Evolutionary conservation across 2,329 filamentous ascomycete genomes (phyloP).

Genomic region (Ophiostoma ips): DNA sequence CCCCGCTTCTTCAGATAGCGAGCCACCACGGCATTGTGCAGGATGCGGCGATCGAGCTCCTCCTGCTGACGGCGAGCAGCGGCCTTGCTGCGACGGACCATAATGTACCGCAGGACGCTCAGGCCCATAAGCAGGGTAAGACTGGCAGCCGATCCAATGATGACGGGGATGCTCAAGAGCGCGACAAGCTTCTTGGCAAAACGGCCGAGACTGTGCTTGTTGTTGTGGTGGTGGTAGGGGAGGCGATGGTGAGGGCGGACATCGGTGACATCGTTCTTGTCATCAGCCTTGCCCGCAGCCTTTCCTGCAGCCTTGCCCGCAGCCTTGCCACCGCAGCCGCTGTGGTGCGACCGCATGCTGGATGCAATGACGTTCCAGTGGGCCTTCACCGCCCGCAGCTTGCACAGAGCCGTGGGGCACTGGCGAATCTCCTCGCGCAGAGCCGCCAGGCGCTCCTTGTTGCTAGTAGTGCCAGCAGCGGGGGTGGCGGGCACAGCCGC

Average conservation of each 20-base stretch:
- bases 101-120: conserved; percentile 41
- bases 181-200: conserved; percentile 43
- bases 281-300: conserved; percentile 2
- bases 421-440: conserved; percentile 18
- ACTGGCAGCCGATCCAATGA: conserved; percentile 54
- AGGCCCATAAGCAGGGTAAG: conserved; percentile 55
- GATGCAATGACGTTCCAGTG: conserved; percentile 37
- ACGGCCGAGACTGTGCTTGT: conserved; percentile 5
- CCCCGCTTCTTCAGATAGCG: conserved; percentile 22
- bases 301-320: conserved; percentile 11
- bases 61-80: background rate
- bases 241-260: conserved; percentile 15
- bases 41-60: conserved; percentile 13
- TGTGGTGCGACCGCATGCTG: conserved; percentile 25
- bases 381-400: conserved; percentile 8
- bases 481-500: background rate
- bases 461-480: background rate
- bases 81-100: conserved; percentile 24
- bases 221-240: conserved; percentile 13
- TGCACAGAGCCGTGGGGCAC: conserved; percentile 34
- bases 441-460: conserved; percentile 3
- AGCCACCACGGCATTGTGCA: conserved; percentile 21
- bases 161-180: conserved; percentile 52
- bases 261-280: background rate
- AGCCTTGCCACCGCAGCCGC: conserved; percentile 23